Evolutionary conservation across 495 filamentous ascomycete genomes (phyloP).

Genomic region (Hypoxylon fragiforme): DNA sequence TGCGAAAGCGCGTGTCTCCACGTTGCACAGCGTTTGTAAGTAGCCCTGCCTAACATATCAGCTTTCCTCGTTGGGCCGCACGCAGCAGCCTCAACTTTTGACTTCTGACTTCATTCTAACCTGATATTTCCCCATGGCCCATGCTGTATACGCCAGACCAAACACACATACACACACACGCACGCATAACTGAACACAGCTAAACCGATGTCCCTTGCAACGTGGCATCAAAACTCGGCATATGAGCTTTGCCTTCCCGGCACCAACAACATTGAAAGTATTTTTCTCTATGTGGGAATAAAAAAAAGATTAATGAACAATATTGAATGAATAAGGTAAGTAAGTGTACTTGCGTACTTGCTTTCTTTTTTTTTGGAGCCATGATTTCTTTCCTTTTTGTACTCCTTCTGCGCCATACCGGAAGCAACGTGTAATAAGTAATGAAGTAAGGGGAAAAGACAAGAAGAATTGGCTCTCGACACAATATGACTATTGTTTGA

Average conservation of each 20-base stretch:
- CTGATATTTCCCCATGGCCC: background rate
- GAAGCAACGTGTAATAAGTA: slow-evolving; percentile 6
- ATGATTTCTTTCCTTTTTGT: slow-evolving; percentile 20
- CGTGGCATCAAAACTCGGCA: slow-evolving; percentile 19
- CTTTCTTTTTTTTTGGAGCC: slow-evolving; percentile 22
- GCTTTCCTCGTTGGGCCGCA: slow-evolving; percentile 25
- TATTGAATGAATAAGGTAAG: slow-evolving; percentile 10
- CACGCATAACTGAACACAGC: background rate
- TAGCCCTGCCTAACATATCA: slow-evolving; percentile 33
- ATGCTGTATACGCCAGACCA: background rate
- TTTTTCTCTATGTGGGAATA: slow-evolving; percentile 21
- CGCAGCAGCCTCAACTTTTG: slow-evolving; percentile 34
- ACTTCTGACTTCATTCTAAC: slow-evolving; percentile 31
- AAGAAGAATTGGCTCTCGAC: background rate
- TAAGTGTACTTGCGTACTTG: slow-evolving; percentile 32
- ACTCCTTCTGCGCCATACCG: slow-evolving; percentile 13
- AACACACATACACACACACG: too few species aligned
- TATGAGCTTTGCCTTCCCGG: slow-evolving; percentile 9
- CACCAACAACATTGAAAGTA: slow-evolving; percentile 8
- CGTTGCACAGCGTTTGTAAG: slow-evolving; percentile 34
- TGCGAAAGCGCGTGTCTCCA: slow-evolving; percentile 34
- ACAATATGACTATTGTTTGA: too few species aligned
- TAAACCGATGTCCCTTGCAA: slow-evolving; percentile 16
- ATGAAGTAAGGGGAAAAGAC: background rate
- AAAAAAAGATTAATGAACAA: too few species aligned